A percentile compares a stretch with the other conserved stretches of the same genome.
Conservation (phyloP, 164 flowering plant species). For the Sedum album region DNA sequence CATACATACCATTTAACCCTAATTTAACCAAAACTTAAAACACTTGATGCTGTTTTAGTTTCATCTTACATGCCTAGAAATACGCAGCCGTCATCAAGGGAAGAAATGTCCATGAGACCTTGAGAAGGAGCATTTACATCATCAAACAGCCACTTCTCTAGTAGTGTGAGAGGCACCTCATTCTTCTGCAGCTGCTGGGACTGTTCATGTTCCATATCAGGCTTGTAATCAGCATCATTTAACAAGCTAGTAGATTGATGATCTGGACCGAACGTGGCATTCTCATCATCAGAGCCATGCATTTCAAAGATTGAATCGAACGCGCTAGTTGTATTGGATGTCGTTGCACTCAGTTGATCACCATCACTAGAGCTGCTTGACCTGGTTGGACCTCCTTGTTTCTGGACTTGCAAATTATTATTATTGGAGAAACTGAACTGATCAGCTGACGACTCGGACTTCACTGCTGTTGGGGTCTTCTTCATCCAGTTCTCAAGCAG, state of each 20-base stretch:
- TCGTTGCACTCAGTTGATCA: not conserved
- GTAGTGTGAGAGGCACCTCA: conserved; percentile 7
- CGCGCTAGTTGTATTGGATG: not conserved
- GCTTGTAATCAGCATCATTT: conserved; percentile 5
- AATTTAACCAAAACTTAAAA: not conserved
- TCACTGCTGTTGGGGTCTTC: not conserved
- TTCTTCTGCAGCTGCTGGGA: conserved; percentile 1
- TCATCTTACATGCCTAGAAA: not conserved
- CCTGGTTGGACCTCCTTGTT: not conserved
- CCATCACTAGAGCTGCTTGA: conserved; percentile 1
- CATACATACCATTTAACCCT: not conserved
- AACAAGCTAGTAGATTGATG: conserved; percentile 3
- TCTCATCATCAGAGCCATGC: conserved; percentile 3
- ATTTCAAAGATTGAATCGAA: conserved; percentile 1
- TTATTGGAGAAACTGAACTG: not conserved
- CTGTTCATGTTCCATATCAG: not conserved
- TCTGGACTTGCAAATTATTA: not conserved
- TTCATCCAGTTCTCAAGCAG: conserved; percentile 32
- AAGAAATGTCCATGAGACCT: conserved; percentile 6
- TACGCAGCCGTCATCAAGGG: not conserved
- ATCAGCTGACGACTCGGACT: conserved; percentile 5
- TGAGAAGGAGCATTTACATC: conserved; percentile 3
- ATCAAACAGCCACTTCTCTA: conserved; percentile 8
- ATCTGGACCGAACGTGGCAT: not conserved
- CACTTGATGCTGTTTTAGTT: not conserved